Evolutionary conservation across 169 alveolate genomes (phyloP).

Genomic region (Theileria equi): DNA sequence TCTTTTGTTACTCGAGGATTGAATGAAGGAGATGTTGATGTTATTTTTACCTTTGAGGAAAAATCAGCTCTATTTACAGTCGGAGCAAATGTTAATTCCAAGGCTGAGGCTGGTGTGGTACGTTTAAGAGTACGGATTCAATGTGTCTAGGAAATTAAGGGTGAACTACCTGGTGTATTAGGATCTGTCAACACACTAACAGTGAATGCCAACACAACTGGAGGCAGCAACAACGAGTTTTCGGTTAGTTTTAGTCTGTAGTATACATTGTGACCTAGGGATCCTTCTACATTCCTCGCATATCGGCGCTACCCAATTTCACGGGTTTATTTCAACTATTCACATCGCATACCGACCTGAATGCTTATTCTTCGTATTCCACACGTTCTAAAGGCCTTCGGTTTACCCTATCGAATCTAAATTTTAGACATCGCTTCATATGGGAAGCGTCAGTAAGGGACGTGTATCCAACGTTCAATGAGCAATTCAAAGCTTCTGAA

Average conservation of each 20-base stretch:
- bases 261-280: slow-evolving; percentile 5
- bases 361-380: slow-evolving; percentile 50
- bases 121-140: not conserved
- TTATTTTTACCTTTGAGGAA: slow-evolving; percentile 52
- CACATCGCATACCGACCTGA: slow-evolving; percentile 44
- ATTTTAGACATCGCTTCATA: slow-evolving; percentile 25
- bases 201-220: slow-evolving; percentile 42
- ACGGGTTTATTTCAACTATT: slow-evolving; percentile 51
- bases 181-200: slow-evolving; percentile 51
- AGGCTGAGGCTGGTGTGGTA: slow-evolving; percentile 58
- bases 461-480: slow-evolving; percentile 55
- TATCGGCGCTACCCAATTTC: slow-evolving; percentile 39
- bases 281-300: slow-evolving; percentile 40
- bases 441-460: slow-evolving; percentile 56
- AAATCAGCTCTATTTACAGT: slow-evolving; percentile 38
- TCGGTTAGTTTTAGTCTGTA: slow-evolving; percentile 9
- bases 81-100: slow-evolving; percentile 57
- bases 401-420: slow-evolving; percentile 33
- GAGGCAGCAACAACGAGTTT: slow-evolving; percentile 32
- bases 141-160: slow-evolving; percentile 39
- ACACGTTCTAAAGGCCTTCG: slow-evolving; percentile 43
- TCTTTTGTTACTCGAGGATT: slow-evolving; percentile 45
- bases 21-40: slow-evolving; percentile 59
- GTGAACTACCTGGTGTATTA: slow-evolving; percentile 57
- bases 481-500: slow-evolving; percentile 48